Evolutionary conservation across 768 basidiomycete species (phyloP).

Genomic region (Pleurotus pulmonarius): DNA sequence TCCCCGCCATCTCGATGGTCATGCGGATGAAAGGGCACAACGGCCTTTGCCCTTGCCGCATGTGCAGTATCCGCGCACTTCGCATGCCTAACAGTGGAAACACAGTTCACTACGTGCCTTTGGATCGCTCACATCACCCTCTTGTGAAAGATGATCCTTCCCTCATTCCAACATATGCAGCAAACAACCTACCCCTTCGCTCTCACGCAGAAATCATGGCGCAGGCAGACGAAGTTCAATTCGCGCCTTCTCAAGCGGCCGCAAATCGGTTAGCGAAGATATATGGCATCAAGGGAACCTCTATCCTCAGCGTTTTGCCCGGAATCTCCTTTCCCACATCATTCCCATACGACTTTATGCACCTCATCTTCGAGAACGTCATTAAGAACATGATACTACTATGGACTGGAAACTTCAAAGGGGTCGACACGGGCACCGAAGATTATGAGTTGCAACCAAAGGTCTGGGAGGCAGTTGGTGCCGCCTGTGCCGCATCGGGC

Average conservation of each 20-base stretch:
- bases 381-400: constrained; percentile 33
- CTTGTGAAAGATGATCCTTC: background rate
- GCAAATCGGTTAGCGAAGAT: constrained; percentile 19
- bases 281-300: constrained; percentile 29
- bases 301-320: constrained; percentile 25
- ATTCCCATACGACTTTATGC: constrained; percentile 49
- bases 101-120: constrained; percentile 25
- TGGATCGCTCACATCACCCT: constrained; percentile 11
- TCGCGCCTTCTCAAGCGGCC: constrained; percentile 15
- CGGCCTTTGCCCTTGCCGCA: constrained; percentile 17
- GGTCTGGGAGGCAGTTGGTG: constrained; percentile 38
- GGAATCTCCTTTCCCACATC: constrained; percentile 33
- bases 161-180: constrained; percentile 17
- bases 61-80: constrained; percentile 25
- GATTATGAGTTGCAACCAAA: constrained; percentile 22
- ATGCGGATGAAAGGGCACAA: constrained; percentile 7
- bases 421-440: constrained; percentile 24
- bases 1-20: constrained; percentile 8
- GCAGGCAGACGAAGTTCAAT: constrained; percentile 20
- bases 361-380: constrained; percentile 43
- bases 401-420: constrained; percentile 42
- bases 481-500: constrained; percentile 25
- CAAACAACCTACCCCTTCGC: constrained; percentile 28
- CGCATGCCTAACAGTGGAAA: constrained; percentile 7
- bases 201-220: constrained; percentile 25